phyloP scores from a whole-genome alignment of 1,284 basidiomycete genomes.

The Sporisorium graminicola region DNA sequence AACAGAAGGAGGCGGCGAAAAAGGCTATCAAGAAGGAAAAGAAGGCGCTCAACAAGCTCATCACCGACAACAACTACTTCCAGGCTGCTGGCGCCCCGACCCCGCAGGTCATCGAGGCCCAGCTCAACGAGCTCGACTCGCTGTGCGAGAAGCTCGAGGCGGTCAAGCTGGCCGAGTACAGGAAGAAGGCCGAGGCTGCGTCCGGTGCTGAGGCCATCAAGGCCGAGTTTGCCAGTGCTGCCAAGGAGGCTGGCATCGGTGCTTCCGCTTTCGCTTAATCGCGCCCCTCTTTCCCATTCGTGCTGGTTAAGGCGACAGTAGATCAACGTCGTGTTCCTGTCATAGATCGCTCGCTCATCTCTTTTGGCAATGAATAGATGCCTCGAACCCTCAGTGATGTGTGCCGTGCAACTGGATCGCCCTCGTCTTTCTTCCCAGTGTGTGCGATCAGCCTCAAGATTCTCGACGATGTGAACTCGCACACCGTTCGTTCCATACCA shows the following conservation, averaged over 20 bases:
- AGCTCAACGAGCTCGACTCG: slow-evolving; percentile 74
- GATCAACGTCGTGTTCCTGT: no score
- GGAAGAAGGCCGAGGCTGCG: slow-evolving; percentile 71
- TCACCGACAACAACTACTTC: slow-evolving; percentile 75
- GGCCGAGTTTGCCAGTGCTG: slow-evolving; percentile 73
- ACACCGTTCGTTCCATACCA: no score
- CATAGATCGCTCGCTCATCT: slow-evolving; percentile 2
- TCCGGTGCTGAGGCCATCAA: slow-evolving; percentile 65
- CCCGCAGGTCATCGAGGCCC: slow-evolving; percentile 73
- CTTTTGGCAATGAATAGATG: slow-evolving; percentile 10
- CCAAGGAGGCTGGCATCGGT: slow-evolving; percentile 67
- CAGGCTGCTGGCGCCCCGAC: slow-evolving; percentile 71
- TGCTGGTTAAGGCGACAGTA: no score
- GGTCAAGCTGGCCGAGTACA: slow-evolving; percentile 73
- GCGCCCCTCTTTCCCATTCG: neutral
- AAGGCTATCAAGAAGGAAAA: slow-evolving; percentile 69
- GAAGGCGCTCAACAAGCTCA: slow-evolving; percentile 70
- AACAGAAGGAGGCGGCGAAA: slow-evolving; percentile 79
- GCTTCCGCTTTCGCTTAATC: slow-evolving; percentile 60
- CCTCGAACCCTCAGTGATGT: neutral
- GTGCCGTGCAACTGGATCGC: no score
- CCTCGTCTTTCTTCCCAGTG: neutral
- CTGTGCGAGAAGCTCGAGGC: slow-evolving; percentile 72
- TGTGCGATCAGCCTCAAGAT: no score
- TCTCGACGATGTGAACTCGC: no score